These are phyloP conservation scores for Dendryphion nanum DNA, from an alignment of 2,329 filamentous ascomycete species.

Conservation along the genomic window DNA sequence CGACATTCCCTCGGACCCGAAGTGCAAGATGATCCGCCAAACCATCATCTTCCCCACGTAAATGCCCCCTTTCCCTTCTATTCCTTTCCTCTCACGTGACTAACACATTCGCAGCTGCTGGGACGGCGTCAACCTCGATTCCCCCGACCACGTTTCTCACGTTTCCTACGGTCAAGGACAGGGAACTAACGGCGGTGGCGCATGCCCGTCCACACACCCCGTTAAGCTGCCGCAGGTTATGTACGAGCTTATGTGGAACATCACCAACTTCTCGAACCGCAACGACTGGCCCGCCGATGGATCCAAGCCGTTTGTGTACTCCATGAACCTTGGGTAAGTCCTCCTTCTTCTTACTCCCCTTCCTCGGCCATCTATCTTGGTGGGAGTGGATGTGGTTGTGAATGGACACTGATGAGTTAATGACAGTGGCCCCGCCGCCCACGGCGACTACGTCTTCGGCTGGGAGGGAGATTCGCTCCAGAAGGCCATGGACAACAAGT, in stretches of 20 bases:
- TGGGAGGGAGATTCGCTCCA: conserved; percentile 48
- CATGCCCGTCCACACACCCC: conserved; percentile 44
- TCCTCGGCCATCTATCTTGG: no score
- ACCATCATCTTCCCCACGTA: conserved; percentile 50
- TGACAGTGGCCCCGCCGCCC: conserved; percentile 29
- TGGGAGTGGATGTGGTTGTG: no score
- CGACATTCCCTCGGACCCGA: conserved; percentile 46
- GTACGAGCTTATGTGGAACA: conserved; percentile 39
- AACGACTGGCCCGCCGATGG: conserved; percentile 32
- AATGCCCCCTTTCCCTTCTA: neutral
- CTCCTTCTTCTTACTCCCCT: no score
- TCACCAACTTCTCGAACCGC: conserved; percentile 29
- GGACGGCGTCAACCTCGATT: conserved; percentile 33
- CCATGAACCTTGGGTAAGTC: conserved; percentile 32
- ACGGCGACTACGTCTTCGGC: conserved; percentile 43
- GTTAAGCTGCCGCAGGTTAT: conserved; percentile 35
- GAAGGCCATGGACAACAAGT: conserved; percentile 42
- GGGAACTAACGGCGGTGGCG: conserved; percentile 48
- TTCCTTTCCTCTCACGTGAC: neutral
- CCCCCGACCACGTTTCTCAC: conserved; percentile 40
- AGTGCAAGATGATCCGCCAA: conserved; percentile 55
- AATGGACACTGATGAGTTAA: no score
- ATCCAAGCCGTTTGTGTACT: conserved; percentile 32
- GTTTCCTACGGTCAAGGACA: conserved; percentile 46
- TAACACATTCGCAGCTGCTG: conserved; percentile 18